These are phyloP conservation scores for Prototheca wickerhamii DNA, from an alignment of 163 green algal species.

Conservation along the genomic window DNA sequence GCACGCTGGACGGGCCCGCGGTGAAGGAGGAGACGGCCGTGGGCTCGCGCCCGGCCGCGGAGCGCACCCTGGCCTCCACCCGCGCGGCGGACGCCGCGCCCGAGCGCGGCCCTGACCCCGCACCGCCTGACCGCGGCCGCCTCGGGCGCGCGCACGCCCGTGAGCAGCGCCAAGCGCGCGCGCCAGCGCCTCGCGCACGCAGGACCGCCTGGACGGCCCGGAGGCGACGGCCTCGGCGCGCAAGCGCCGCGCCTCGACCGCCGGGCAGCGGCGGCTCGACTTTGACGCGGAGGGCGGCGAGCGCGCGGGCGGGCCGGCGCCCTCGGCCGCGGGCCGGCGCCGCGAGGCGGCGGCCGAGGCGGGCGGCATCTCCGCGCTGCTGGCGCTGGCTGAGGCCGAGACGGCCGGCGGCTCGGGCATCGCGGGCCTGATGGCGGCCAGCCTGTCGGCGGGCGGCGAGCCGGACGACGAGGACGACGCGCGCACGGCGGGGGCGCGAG, in stretches of 20 bases:
- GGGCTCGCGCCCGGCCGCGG: background rate
- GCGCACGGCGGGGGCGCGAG: background rate
- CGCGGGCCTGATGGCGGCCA: background rate
- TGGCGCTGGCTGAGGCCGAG: constrained; percentile 19
- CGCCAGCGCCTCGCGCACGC: background rate
- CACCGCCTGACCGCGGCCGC: no score
- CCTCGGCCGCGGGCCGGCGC: background rate
- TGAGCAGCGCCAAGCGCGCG: constrained; percentile 8
- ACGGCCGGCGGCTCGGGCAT: constrained; percentile 5
- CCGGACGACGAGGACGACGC: background rate
- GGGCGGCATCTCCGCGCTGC: constrained; percentile 25
- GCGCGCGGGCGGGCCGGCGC: background rate
- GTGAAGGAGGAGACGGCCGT: constrained; percentile 2
- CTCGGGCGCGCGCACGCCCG: constrained; percentile 2
- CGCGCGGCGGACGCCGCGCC: constrained; percentile 9
- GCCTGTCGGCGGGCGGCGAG: background rate
- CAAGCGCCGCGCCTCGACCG: constrained; percentile 6
- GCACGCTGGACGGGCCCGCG: background rate
- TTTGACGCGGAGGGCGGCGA: constrained; percentile 6
- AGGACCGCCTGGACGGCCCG: constrained; percentile 13
- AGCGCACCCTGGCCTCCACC: constrained; percentile 8
- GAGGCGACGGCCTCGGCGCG: constrained; percentile 7
- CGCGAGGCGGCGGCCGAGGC: constrained; percentile 13
- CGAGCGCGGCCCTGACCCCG: background rate
- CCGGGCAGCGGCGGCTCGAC: constrained; percentile 9